Evolutionary conservation across 495 filamentous ascomycete species (phyloP), one percentile per base, ranked within the genome.

Genomic region (Penicillium simplicissimum): DNA sequence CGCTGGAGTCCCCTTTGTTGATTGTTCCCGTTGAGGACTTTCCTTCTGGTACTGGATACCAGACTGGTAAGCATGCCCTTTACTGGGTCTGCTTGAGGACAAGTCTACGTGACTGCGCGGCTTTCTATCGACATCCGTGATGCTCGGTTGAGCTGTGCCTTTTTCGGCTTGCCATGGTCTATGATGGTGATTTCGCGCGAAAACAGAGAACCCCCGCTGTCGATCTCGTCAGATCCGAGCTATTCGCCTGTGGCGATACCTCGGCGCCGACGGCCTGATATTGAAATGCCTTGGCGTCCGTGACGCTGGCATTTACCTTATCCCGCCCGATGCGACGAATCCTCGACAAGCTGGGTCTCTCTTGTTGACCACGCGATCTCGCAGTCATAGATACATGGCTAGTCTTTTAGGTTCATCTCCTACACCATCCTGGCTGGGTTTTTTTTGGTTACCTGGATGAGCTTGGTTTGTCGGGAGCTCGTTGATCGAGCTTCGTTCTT

Each of bases 401-500:
- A 63, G 59, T 60, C 43, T 61, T 61, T 70, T 79, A 81, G 81
- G 81, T 55, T 79, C 79, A 81, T 79, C 76, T 74, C 80, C 81
- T 82, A 81, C 14, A 56, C 68, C 61, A 72, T 77, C 69, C 71
- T 68, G 78, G 75, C 77, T 79, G 78, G 72, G 57, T 59, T 68
- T 66, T 25, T 63, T 60, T 64, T 65, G 34, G 68, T 74, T 69
- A 57, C 71, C 71, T 66, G 71, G 66, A 70, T 70, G 71, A 59
- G 76, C 78, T 74, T 57, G 60, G 58, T 42, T 60, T 42, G 71
- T 74, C 67, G 64, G 69, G 69, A 49, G 57, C 60, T 70, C 74
- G 70, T 40, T 67, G 67, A 57, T 59, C 31, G 65, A 62, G 60
- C 43, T 51, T 66, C 52, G 23, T 67, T 69, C 45, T 66, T 66